Conservation (phyloP, 768 basidiomycete genomes). For the Tylopilus vinaceipallidus region DNA sequence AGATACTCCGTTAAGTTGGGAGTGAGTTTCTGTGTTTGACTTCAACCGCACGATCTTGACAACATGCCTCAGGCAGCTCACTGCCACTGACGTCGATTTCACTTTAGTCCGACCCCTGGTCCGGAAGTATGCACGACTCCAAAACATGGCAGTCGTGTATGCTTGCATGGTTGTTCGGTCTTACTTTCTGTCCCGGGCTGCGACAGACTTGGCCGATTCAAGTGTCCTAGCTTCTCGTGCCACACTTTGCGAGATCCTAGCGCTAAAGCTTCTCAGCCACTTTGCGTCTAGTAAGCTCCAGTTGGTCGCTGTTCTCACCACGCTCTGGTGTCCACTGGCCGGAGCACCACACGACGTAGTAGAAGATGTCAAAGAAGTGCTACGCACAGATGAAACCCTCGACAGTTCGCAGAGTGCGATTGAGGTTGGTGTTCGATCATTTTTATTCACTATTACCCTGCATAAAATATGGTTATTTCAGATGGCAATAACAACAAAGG, state of each 20-base stretch:
- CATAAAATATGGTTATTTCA: conserved; percentile 29
- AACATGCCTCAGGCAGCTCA: conserved; percentile 58
- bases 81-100: conserved; percentile 81
- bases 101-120: conserved; percentile 76
- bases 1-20: conserved; percentile 80
- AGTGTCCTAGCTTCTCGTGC: conserved; percentile 71
- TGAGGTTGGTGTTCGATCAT: conserved; percentile 55
- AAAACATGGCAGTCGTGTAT: conserved; percentile 74
- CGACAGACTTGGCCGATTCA: conserved; percentile 73
- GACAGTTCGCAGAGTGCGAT: conserved; percentile 78
- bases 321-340: conserved; percentile 80
- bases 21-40: conserved; percentile 48
- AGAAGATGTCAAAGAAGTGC: conserved; percentile 56
- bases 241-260: conserved; percentile 82
- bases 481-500: conserved; percentile 86
- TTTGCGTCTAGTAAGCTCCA: conserved; percentile 77
- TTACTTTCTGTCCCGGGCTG: conserved; percentile 71
- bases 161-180: conserved; percentile 75
- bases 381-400: conserved; percentile 54
- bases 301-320: conserved; percentile 73
- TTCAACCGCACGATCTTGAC: conserved; percentile 1
- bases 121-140: conserved; percentile 71
- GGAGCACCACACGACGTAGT: conserved; percentile 69
- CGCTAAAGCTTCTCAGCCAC: conserved; percentile 77
- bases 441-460: background rate